phyloP scores from a whole-genome alignment of 805 yeast genomes.

The Candida peoriensis region DNA sequence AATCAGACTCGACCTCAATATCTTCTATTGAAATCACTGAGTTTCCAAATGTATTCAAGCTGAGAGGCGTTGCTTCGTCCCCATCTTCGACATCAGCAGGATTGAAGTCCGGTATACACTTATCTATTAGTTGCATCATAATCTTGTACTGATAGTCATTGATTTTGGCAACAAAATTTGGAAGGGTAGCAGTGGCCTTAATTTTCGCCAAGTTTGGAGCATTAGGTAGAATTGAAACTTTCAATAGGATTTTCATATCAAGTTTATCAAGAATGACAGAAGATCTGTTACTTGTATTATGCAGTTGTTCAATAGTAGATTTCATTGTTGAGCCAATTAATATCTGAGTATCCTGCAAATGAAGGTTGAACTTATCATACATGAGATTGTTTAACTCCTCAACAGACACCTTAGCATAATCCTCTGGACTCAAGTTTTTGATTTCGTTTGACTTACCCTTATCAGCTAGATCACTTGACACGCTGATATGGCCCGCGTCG shows the following conservation, averaged over 20 bases:
- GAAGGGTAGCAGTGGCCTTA: slow-evolving; percentile 72
- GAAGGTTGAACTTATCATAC: slow-evolving; percentile 83
- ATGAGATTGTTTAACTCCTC: slow-evolving; percentile 47
- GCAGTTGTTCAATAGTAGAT: slow-evolving; percentile 70
- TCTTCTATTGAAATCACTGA: neutral
- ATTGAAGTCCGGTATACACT: slow-evolving; percentile 50
- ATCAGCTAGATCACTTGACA: slow-evolving; percentile 75
- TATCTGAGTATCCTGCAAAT: slow-evolving; percentile 80
- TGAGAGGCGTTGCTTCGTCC: slow-evolving; percentile 26
- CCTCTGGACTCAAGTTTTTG: slow-evolving; percentile 57
- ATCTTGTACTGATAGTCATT: slow-evolving; percentile 90
- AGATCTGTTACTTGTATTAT: slow-evolving; percentile 31
- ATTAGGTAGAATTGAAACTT: slow-evolving; percentile 79
- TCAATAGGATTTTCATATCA: slow-evolving; percentile 67
- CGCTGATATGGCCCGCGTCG: slow-evolving; percentile 93
- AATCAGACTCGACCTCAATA: slow-evolving; percentile 1
- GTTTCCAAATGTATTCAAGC: slow-evolving; percentile 3
- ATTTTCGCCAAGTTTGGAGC: slow-evolving; percentile 70
- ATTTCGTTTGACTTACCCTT: slow-evolving; percentile 62
- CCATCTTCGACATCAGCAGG: slow-evolving; percentile 19
- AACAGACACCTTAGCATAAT: slow-evolving; percentile 53
- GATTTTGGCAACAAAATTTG: slow-evolving; percentile 62
- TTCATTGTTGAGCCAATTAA: slow-evolving; percentile 79
- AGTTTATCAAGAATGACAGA: slow-evolving; percentile 71
- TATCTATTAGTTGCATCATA: slow-evolving; percentile 71